Evolutionary conservation across 371 early-diverging fungal species (phyloP).

Genomic region (Entomophthora muscae): DNA sequence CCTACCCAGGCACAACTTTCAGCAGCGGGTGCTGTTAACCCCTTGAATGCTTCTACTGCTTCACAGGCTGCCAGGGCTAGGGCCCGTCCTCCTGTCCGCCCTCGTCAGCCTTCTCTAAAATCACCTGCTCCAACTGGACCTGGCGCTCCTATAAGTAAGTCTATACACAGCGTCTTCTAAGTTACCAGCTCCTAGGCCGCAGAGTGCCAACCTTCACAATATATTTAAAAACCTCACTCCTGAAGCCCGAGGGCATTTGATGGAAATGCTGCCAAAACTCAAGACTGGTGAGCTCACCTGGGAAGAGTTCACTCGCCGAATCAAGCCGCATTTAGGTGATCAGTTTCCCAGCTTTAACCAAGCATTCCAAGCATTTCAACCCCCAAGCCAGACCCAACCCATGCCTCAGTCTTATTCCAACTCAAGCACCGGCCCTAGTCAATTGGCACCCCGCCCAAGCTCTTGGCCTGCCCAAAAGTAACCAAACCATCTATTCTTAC

Average conservation of each 20-base stretch:
- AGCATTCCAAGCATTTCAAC: neutral
- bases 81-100: neutral
- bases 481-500: neutral
- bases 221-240: neutral
- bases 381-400: neutral
- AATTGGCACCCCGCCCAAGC: neutral
- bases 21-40: neutral
- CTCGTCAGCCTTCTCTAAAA: neutral
- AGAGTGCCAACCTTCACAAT: neutral
- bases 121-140: neutral
- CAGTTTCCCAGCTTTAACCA: neutral
- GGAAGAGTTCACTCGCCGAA: neutral
- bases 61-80: neutral
- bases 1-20: neutral
- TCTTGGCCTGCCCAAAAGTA: neutral
- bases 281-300: neutral
- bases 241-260: neutral
- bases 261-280: neutral
- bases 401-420: neutral
- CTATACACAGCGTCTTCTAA: neutral
- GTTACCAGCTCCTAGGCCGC: neutral
- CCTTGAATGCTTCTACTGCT: neutral
- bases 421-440: neutral
- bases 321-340: neutral
- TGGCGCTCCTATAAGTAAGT: neutral